Evolutionary conservation across 306 rosid species (phyloP).

Genomic region (Fragaria vesca): DNA sequence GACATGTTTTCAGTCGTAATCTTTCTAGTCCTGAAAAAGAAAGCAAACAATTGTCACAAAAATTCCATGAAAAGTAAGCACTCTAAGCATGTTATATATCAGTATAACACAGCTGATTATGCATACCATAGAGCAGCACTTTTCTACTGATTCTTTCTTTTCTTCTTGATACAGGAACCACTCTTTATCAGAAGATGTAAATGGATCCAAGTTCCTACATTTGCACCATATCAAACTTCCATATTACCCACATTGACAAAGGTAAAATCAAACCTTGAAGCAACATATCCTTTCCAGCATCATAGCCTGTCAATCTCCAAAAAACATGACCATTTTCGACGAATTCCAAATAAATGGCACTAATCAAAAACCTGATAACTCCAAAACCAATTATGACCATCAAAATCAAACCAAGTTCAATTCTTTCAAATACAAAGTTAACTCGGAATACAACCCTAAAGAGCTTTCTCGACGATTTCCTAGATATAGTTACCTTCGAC

Average conservation of each 20-base stretch:
- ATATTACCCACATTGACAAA: neutral
- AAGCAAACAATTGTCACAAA: neutral
- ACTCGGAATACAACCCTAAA: too few species aligned
- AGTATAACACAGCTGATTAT: neutral
- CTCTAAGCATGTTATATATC: too few species aligned
- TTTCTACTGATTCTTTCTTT: neutral
- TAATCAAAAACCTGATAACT: too few species aligned
- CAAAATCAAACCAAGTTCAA: too few species aligned
- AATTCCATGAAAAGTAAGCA: neutral
- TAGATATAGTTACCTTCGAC: too few species aligned
- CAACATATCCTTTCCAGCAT: conserved; percentile 15
- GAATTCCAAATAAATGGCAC: too few species aligned
- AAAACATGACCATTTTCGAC: conserved; percentile 11
- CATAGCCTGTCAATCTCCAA: conserved; percentile 29
- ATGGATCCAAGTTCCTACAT: conserved; percentile 25
- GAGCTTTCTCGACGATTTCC: too few species aligned
- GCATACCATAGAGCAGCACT: conserved; percentile 19
- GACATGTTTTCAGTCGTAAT: neutral
- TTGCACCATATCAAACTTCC: conserved; percentile 10
- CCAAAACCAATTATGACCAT: too few species aligned
- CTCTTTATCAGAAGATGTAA: conserved; percentile 10
- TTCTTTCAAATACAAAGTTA: too few species aligned
- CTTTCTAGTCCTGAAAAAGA: neutral
- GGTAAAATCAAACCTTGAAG: conserved; percentile 35
- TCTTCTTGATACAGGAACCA: conserved; percentile 1